Evolutionary conservation across 768 basidiomycete genomes (phyloP).

Genomic region (Sarcomyxa edulis): DNA sequence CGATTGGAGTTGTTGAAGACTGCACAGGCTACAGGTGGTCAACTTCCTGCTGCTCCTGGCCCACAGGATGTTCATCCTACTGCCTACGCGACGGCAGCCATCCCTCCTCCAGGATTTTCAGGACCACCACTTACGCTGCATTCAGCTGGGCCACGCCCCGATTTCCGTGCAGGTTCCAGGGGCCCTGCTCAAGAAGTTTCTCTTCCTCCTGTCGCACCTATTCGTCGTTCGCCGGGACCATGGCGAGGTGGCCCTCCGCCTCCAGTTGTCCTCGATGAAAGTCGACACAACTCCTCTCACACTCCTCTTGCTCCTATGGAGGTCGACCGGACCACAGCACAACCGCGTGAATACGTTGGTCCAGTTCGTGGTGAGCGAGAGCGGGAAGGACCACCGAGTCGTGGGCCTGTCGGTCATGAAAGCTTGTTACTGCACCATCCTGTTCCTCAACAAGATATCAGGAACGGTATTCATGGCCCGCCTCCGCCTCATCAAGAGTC

Average conservation of each 20-base stretch:
- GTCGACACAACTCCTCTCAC: constrained; percentile 60
- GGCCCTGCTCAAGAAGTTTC: constrained; percentile 53
- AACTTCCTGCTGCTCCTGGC: constrained; percentile 81
- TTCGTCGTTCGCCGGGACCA: constrained; percentile 61
- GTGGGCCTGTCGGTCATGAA: constrained; percentile 54
- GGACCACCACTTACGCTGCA: constrained; percentile 67
- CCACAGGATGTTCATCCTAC: constrained; percentile 97
- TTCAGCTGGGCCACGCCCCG: constrained; percentile 41
- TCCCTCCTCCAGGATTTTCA: constrained; percentile 62
- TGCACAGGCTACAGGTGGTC: constrained; percentile 70
- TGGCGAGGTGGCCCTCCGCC: constrained; percentile 83
- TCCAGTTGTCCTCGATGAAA: constrained; percentile 74
- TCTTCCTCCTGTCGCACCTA: constrained; percentile 45
- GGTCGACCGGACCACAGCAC: constrained; percentile 53
- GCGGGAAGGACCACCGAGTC: constrained; percentile 25
- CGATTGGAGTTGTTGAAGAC: constrained; percentile 74
- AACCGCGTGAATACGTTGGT: constrained; percentile 49
- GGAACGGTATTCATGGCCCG: constrained; percentile 29
- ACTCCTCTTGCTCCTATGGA: constrained; percentile 80
- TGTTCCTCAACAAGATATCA: constrained; percentile 53
- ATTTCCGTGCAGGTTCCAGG: constrained; percentile 64
- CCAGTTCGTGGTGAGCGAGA: constrained; percentile 40
- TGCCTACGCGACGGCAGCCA: constrained; percentile 78
- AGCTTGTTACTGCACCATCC: constrained; percentile 64
- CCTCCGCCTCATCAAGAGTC: constrained; percentile 46